Percentiles rank a stretch among this genome's conserved stretches.
Evolutionary conservation across 2,329 filamentous ascomycete genomes (phyloP).

Genomic region (Penicillium nordicum): DNA sequence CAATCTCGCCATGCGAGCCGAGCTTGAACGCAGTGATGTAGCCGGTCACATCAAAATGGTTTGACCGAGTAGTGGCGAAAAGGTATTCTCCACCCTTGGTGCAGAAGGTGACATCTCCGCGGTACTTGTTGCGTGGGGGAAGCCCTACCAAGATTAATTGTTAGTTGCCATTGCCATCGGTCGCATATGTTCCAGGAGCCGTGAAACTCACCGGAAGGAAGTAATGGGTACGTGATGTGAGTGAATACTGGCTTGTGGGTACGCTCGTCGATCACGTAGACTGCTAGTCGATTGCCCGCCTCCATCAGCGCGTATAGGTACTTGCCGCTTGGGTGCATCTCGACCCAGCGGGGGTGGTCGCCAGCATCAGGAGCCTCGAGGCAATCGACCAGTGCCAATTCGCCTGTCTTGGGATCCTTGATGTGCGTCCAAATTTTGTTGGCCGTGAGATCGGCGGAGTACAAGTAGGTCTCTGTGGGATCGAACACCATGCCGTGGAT

Average conservation of each 20-base stretch:
- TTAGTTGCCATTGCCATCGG: constrained; percentile 1
- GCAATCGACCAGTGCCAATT: constrained; percentile 66
- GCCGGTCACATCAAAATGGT: constrained; percentile 70
- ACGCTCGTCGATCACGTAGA: constrained; percentile 72
- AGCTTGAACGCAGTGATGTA: constrained; percentile 81
- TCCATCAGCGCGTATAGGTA: constrained; percentile 88
- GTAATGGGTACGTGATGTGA: constrained; percentile 69
- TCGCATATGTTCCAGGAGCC: background rate
- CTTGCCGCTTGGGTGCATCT: constrained; percentile 71
- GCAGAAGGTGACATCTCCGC: constrained; percentile 77
- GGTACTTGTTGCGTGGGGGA: constrained; percentile 60
- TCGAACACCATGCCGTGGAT: constrained; percentile 51
- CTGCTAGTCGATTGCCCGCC: constrained; percentile 76
- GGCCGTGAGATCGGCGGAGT: constrained; percentile 48
- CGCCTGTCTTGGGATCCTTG: constrained; percentile 60
- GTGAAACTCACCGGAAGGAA: constrained; percentile 63
- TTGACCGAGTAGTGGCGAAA: constrained; percentile 79
- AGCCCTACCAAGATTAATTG: constrained; percentile 24
- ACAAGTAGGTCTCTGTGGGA: constrained; percentile 44
- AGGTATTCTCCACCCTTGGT: constrained; percentile 69
- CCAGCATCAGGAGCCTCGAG: constrained; percentile 66
- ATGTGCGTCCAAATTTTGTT: constrained; percentile 73
- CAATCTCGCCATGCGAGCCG: constrained; percentile 64
- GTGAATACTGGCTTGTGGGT: constrained; percentile 77
- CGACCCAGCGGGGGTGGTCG: constrained; percentile 86